Percentiles rank a stretch among this genome's conserved stretches.
These are phyloP conservation scores for Fusarium incarnatum DNA, from an alignment of 2,329 filamentous ascomycete species.

Conservation along the genomic window DNA sequence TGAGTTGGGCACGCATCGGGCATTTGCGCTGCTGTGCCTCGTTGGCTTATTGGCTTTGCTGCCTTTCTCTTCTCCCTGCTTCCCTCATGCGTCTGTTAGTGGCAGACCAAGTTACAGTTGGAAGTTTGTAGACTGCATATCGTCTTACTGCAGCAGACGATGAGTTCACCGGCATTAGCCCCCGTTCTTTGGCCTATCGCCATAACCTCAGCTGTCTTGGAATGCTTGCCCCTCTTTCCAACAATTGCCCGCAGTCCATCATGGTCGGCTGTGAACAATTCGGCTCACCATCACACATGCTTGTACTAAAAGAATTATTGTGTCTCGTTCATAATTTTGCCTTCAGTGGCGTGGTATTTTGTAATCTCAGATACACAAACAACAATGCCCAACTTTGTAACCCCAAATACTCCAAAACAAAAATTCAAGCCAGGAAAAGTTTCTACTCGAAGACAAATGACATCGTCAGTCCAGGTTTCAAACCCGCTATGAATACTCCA, in stretches of 20 bases:
- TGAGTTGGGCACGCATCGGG: conserved; percentile 43
- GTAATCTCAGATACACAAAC: conserved; percentile 34
- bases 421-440: conserved; percentile 35
- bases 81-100: conserved; percentile 30
- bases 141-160: conserved; percentile 40
- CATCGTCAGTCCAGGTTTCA: conserved; percentile 42
- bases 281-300: neutral
- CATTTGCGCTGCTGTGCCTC: conserved; percentile 29
- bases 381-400: conserved; percentile 37
- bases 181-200: conserved; percentile 32
- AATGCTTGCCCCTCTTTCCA: conserved; percentile 32
- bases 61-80: conserved; percentile 22
- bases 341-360: conserved; percentile 45
- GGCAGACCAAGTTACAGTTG: conserved; percentile 12
- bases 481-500: conserved; percentile 45
- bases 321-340: conserved; percentile 35
- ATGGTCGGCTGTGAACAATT: neutral
- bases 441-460: conserved; percentile 41
- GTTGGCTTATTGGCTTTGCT: conserved; percentile 4
- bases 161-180: conserved; percentile 33
- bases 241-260: conserved; percentile 11
- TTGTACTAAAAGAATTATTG: conserved; percentile 1
- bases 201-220: conserved; percentile 20
- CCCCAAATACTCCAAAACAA: conserved; percentile 45
- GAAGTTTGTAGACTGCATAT: conserved; percentile 10